Base-by-base conservation (phyloP, 2,329 filamentous ascomycete species). In the Sphaceloma murrayae region DNA sequence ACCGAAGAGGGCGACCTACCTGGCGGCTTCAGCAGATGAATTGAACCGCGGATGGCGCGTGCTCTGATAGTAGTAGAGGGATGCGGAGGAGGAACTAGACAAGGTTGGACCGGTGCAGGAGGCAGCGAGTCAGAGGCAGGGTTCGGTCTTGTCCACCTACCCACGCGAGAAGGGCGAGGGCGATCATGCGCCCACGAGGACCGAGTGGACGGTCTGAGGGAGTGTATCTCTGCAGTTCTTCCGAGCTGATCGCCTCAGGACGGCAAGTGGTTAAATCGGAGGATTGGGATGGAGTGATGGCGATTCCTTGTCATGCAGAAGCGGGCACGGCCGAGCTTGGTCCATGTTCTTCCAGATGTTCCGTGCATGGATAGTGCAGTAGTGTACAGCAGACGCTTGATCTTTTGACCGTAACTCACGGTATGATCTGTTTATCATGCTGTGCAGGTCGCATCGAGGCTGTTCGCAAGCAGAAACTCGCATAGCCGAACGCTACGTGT, bases 291-390 rank as follows among this genome's bases (percentile, higher is more conserved):
- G 16, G 22, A 40, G 36, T 40, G 36, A 40, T 40, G 36, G 24
- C n/a, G n/a, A 40, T 16, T 21, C 22, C 36, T 24, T 24, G 36
- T 27, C 36, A 40, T 40, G 36, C 36, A 40, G 34, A 26, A 39
- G 34, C 34, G 19, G 34, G 21, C 34, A 39, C 34, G 34, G 34
- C 22, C 34, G 22, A 40, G 36, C 36, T 40, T 40, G 36, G 36
- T 40, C 36, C 36, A 40, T 40, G 36, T 40, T 40, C 36, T 40
- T 40, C 36, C 36, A 40, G 36, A 40, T 40, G 22, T 40, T 40
- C 36, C 36, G 36, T 40, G 36, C 36, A 40, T 40, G 36, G 19
- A 29, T n/a, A 29, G 36, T n/a, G n/a, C n/a, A n/a, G n/a, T n/a
- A n/a, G n/a, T n/a, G n/a, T n/a, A n/a, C 11, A 14, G n/a, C n/a